Percentiles rank a stretch among this genome's conserved stretches.
phyloP scores from a whole-genome alignment of 106 monocot species.

The Dioscorea alata region DNA sequence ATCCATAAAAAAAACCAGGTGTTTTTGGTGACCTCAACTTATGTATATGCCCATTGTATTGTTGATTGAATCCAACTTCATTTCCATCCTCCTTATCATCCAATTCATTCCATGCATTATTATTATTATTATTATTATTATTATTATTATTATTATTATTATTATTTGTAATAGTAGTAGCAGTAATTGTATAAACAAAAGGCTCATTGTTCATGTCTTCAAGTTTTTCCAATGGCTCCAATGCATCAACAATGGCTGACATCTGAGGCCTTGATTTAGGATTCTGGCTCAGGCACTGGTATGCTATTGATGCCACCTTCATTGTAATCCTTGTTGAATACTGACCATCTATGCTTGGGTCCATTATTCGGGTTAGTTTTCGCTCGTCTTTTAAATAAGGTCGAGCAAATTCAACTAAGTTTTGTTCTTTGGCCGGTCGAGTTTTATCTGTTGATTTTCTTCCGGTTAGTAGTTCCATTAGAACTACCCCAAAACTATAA shows the following conservation, averaged over 20 bases:
- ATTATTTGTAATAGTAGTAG: no score
- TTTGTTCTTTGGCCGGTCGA: constrained; percentile 44
- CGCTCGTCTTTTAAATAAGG: constrained; percentile 36
- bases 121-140: no score
- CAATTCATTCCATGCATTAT: not conserved
- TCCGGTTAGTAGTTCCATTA: constrained; percentile 64
- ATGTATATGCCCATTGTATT: not conserved
- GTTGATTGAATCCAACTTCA: not conserved
- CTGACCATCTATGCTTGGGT: constrained; percentile 48
- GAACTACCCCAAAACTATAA: constrained; percentile 76
- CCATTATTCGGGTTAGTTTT: constrained; percentile 47
- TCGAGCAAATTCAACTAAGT: constrained; percentile 63
- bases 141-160: no score
- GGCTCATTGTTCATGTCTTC: constrained; percentile 18
- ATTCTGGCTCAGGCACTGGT: constrained; percentile 45
- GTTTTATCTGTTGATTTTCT: constrained; percentile 43
- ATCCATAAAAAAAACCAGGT: not conserved
- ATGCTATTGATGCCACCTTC: constrained; percentile 42
- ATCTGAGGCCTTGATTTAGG: constrained; percentile 64
- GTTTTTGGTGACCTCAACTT: not conserved
- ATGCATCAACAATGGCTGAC: constrained; percentile 35
- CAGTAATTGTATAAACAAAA: constrained; percentile 28
- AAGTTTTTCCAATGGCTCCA: constrained; percentile 45
- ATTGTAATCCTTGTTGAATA: constrained; percentile 51
- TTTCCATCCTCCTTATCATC: not conserved